Conservation (phyloP, 305 asterid genomes). For the Fraxinus sp. region DNA sequence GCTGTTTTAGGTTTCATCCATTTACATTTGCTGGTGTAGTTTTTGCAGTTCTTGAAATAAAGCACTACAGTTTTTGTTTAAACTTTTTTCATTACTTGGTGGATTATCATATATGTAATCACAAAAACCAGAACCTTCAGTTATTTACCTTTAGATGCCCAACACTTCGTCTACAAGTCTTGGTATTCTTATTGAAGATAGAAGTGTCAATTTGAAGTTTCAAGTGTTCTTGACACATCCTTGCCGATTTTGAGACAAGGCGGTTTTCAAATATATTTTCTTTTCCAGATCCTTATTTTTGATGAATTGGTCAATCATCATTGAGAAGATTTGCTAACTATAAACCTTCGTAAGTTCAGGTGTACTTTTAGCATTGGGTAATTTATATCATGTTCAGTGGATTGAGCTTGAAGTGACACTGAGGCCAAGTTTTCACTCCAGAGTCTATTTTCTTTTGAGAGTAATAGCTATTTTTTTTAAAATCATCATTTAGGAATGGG, state of each 20-base stretch:
- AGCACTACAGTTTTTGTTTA: background rate
- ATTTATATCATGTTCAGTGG: background rate
- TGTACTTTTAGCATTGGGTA: background rate
- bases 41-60: background rate
- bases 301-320: background rate
- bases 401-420: conserved; percentile 4
- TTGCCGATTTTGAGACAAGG: background rate
- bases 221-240: background rate
- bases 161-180: conserved; percentile 14
- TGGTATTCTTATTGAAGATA: conserved; percentile 12
- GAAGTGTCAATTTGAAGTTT: background rate
- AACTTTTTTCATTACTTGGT: conserved; percentile 5
- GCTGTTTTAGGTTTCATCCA: background rate
- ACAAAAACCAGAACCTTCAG: conserved; percentile 5
- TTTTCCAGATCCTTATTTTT: background rate
- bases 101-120: conserved; percentile 5
- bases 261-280: background rate
- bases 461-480: background rate
- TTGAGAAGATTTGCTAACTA: background rate
- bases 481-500: background rate
- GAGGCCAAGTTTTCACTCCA: background rate
- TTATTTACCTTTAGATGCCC: conserved; percentile 16
- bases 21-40: background rate
- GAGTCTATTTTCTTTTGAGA: background rate
- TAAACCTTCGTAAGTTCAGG: background rate